Evolutionary conservation across 352 stramenopile genomes (phyloP).

Genomic region (Blastocystis sp.): DNA sequence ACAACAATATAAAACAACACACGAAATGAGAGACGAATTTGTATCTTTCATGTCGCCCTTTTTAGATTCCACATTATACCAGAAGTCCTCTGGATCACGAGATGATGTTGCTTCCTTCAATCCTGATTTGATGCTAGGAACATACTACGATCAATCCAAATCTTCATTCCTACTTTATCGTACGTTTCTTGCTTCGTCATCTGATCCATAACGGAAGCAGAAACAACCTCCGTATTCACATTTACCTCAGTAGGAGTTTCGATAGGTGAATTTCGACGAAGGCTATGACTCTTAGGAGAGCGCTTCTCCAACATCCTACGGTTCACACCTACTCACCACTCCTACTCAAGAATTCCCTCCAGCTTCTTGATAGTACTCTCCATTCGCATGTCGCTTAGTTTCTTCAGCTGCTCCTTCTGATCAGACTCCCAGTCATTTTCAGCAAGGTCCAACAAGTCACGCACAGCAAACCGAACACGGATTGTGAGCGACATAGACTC

Average conservation of each 20-base stretch:
- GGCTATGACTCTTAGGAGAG: background rate
- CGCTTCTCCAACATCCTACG: constrained; percentile 23
- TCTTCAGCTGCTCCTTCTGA: constrained; percentile 89
- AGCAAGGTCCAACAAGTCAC: constrained; percentile 85
- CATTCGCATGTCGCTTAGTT: constrained; percentile 86
- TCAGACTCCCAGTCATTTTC: constrained; percentile 82
- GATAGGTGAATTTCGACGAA: background rate
- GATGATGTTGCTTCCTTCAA: constrained; percentile 2
- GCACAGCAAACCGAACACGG: constrained; percentile 88
- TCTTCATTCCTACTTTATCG: background rate
- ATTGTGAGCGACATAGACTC: constrained; percentile 67
- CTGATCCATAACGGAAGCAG: background rate
- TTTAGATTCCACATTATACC: constrained; percentile 32
- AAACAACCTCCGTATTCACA: background rate
- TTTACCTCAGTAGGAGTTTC: background rate
- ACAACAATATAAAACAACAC: background rate
- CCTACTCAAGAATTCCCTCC: constrained; percentile 24
- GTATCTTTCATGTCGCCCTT: background rate
- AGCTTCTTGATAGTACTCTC: constrained; percentile 78
- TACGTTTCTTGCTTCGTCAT: background rate
- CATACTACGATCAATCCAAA: background rate
- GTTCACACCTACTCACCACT: background rate
- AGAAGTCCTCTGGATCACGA: constrained; percentile 33
- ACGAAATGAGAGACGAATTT: background rate
- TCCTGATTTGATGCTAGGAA: background rate